Conservation (phyloP, 2,329 filamentous ascomycete genomes). For the Aureobasidium zeae region DNA sequence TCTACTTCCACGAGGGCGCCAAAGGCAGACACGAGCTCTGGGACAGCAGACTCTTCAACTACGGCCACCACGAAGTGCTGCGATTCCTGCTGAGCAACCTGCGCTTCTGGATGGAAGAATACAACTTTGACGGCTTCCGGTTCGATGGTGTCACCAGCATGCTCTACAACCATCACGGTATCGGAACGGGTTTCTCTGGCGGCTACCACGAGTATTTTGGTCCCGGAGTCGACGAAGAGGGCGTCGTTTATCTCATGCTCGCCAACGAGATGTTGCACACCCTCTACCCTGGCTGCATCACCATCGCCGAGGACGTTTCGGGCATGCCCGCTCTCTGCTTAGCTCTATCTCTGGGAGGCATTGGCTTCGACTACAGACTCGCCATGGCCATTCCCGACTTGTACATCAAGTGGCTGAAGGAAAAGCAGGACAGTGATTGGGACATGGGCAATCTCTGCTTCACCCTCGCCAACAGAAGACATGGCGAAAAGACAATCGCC, state of each 20-base stretch:
- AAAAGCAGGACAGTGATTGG: conserved; percentile 84
- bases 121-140: conserved; percentile 89
- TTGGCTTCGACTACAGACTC: conserved; percentile 94
- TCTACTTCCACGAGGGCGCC: conserved; percentile 84
- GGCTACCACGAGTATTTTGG: conserved; percentile 99
- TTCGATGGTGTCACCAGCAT: conserved; percentile 99
- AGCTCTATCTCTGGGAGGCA: conserved; percentile 72
- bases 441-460: conserved; percentile 76
- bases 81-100: conserved; percentile 94
- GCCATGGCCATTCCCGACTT: conserved; percentile 97
- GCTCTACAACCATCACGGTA: conserved; percentile 91
- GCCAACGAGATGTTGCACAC: conserved; percentile 92
- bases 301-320: conserved; percentile 92
- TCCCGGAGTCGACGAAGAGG: conserved; percentile 78
- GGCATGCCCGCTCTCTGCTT: conserved; percentile 97
- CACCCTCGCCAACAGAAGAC: conserved; percentile 83
- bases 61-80: conserved; percentile 85
- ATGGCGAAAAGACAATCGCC: conserved; percentile 96
- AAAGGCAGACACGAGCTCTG: conserved; percentile 86
- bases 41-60: conserved; percentile 97
- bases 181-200: conserved; percentile 96
- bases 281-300: conserved; percentile 81
- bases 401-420: conserved; percentile 98
- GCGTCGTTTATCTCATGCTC: conserved; percentile 87
- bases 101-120: conserved; percentile 99